Base-by-base conservation (phyloP, 169 alveolate species). In the Fabrea salina region DNA sequence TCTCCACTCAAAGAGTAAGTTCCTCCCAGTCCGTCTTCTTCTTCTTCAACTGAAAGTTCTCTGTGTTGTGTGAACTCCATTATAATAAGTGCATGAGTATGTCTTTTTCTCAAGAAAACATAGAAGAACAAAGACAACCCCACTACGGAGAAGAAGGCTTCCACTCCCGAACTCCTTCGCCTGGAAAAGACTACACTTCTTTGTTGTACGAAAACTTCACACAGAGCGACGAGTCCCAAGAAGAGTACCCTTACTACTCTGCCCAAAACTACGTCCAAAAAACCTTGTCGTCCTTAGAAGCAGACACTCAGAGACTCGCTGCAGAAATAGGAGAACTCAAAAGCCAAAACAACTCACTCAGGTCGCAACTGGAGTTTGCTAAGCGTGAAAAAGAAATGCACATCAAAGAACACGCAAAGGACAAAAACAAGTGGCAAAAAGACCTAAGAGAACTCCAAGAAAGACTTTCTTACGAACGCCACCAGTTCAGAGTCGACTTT, bases 1-100 rank as follows among this genome's bases (percentile, higher is more conserved):
- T 89, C 94, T 51, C 80, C 86, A 68, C 30, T 50, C 70, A 89
- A 85, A 47, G 82, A 57, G 81, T 79, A 89, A n/a, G 94, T 83
- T 19, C 86, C 86, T 53, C 64, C 54, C 61, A 13, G 47, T 44
- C 68, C 82, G 41, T 47, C 74, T 13, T 83, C 70, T 39, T 53
- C 82, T n/a, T n/a, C n/a, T n/a, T n/a, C n/a, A n/a, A n/a, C n/a
- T n/a, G n/a, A n/a, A n/a, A n/a, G n/a, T n/a, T n/a, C n/a, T n/a
- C n/a, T n/a, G n/a, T n/a, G n/a, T n/a, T n/a, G n/a, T n/a, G n/a
- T n/a, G n/a, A n/a, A n/a, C n/a, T n/a, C n/a, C n/a, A n/a, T n/a
- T n/a, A n/a, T n/a, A n/a, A n/a, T n/a, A n/a, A n/a, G n/a, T n/a
- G n/a, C n/a, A n/a, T n/a, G n/a, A n/a, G n/a, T n/a, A n/a, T n/a